Evolutionary conservation across 352 stramenopile species (phyloP).

Genomic region (Phytophthora pini): DNA sequence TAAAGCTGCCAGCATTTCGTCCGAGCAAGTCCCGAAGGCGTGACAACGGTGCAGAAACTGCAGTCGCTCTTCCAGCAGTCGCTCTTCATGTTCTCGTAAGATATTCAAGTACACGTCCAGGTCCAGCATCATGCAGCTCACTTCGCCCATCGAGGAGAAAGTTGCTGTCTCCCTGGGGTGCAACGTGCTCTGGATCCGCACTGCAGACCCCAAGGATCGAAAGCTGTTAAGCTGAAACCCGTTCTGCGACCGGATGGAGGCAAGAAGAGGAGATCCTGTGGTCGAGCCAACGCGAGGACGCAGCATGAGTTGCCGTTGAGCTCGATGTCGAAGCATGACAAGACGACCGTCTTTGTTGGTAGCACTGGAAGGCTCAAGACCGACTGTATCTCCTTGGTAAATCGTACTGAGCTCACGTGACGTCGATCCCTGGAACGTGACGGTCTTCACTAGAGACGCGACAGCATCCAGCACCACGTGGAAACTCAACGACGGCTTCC

Average conservation of each 20-base stretch:
- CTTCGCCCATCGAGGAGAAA: slow-evolving; percentile 59
- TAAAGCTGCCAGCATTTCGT: slow-evolving; percentile 56
- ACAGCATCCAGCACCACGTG: slow-evolving; percentile 55
- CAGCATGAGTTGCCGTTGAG: slow-evolving; percentile 30
- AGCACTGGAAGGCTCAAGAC: slow-evolving; percentile 49
- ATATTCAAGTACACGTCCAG: slow-evolving; percentile 56
- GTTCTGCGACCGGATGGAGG: slow-evolving; percentile 25
- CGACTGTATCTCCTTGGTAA: slow-evolving; percentile 63
- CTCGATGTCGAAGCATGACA: slow-evolving; percentile 34
- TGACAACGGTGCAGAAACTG: slow-evolving; percentile 65
- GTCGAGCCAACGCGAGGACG: slow-evolving; percentile 24
- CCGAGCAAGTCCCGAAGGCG: slow-evolving; percentile 65
- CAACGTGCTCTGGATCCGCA: slow-evolving; percentile 9
- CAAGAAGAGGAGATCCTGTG: slow-evolving; percentile 9
- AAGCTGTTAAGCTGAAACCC: slow-evolving; percentile 22
- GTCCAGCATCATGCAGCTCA: slow-evolving; percentile 62
- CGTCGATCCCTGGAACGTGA: slow-evolving; percentile 51
- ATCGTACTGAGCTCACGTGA: slow-evolving; percentile 62
- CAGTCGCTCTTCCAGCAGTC: slow-evolving; percentile 53
- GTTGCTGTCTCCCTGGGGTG: slow-evolving; percentile 42
- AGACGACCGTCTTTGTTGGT: slow-evolving; percentile 49
- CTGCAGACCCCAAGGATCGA: slow-evolving; percentile 7
- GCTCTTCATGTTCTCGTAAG: slow-evolving; percentile 53
- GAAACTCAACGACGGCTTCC: slow-evolving; percentile 42
- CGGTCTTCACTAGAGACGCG: slow-evolving; percentile 52